Evolutionary conservation across 2,329 filamentous ascomycete species (phyloP).

Genomic region (Clonostachys byssicola): DNA sequence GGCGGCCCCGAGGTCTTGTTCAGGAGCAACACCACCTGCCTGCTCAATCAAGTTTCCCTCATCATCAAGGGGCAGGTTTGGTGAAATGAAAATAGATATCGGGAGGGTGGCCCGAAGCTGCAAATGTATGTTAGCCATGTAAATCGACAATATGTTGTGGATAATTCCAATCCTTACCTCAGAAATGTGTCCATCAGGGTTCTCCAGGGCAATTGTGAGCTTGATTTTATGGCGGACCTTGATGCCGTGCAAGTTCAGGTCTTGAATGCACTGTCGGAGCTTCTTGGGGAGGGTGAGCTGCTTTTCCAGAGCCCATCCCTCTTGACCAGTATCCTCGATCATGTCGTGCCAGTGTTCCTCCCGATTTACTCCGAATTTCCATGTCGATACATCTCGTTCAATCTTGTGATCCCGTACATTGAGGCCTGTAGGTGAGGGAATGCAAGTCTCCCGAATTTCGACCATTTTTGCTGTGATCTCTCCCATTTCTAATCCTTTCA

Average conservation of each 20-base stretch:
- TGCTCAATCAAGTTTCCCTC: constrained; percentile 71
- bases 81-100: constrained; percentile 91
- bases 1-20: constrained; percentile 54
- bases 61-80: constrained; percentile 84
- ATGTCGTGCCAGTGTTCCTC: constrained; percentile 66
- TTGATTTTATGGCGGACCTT: constrained; percentile 92
- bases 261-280: constrained; percentile 80
- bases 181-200: constrained; percentile 91
- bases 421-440: constrained; percentile 38
- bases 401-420: constrained; percentile 54
- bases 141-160: background rate
- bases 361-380: constrained; percentile 49
- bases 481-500: constrained; percentile 86
- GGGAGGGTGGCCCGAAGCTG: constrained; percentile 85
- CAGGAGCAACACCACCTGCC: constrained; percentile 39
- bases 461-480: constrained; percentile 76
- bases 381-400: constrained; percentile 59
- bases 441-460: constrained; percentile 68
- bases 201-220: constrained; percentile 84
- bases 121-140: constrained; percentile 5
- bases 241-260: constrained; percentile 83
- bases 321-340: constrained; percentile 63
- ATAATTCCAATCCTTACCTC: constrained; percentile 52
- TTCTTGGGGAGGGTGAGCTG: constrained; percentile 72
- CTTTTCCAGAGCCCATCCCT: constrained; percentile 60